Conservation (phyloP, 257 asterid genomes). For the Solanum appendiculatum region DNA sequence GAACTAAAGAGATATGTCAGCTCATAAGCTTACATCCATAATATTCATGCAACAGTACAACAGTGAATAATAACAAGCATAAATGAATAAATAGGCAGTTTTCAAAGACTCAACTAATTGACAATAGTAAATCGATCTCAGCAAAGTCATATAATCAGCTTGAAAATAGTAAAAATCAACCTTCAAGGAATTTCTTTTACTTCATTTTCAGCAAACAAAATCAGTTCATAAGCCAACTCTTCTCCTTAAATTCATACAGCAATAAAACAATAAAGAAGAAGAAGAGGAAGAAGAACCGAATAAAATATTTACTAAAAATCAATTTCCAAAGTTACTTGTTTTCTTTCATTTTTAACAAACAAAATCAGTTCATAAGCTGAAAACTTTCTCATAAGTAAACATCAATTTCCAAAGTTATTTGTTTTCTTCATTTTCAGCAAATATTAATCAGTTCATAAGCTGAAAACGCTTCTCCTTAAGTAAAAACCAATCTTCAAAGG, state of each 20-base stretch:
- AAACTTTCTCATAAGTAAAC: not conserved
- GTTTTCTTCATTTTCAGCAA: not conserved
- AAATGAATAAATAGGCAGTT: not conserved
- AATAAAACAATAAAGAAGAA: not conserved
- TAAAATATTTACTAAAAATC: not conserved
- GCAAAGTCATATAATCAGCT: not conserved
- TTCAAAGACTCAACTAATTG: not conserved
- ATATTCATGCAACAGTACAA: not conserved
- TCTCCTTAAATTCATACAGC: not conserved
- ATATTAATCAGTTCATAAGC: not conserved
- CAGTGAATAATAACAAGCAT: not conserved
- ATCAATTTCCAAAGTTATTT: not conserved
- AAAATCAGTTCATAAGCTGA: not conserved
- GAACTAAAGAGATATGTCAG: not conserved
- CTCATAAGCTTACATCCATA: not conserved
- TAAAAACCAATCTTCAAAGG: not conserved
- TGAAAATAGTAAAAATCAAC: not conserved
- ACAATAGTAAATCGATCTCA: not conserved
- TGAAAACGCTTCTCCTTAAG: not conserved
- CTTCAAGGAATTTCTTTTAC: not conserved
- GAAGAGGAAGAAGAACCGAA: not conserved
- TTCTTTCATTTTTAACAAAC: not conserved
- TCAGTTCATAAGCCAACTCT: not conserved
- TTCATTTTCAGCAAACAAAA: not conserved
- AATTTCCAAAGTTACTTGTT: not conserved